Conservation (phyloP, 75 land plant species). For the Larix kaempferi region DNA sequence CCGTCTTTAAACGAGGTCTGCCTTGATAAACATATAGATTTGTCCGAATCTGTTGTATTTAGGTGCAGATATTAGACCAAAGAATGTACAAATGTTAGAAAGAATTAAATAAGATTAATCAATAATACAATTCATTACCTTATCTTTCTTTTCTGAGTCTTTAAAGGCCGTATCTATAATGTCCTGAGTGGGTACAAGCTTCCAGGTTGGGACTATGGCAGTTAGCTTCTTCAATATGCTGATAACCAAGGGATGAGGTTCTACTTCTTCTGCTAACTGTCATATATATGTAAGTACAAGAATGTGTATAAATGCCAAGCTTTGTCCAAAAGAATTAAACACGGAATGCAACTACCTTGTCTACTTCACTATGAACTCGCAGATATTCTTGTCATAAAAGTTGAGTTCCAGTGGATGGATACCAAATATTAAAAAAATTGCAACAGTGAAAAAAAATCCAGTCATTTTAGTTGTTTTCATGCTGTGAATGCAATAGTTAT, state of each 20-base stretch:
- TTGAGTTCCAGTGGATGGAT: too few relatives aligned
- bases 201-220: conserved; percentile 54
- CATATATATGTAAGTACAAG: too few relatives aligned
- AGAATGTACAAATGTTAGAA: background rate
- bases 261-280: conserved; percentile 71
- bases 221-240: conserved; percentile 22
- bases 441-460: too few relatives aligned
- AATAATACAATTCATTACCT: conserved; percentile 17
- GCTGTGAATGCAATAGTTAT: too few relatives aligned
- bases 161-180: conserved; percentile 32
- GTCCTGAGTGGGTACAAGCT: conserved; percentile 48
- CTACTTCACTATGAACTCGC: too few relatives aligned
- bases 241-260: conserved; percentile 49
- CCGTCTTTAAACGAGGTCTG: conserved; percentile 67
- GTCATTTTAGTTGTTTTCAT: too few relatives aligned
- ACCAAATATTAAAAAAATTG: too few relatives aligned
- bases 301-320: too few relatives aligned
- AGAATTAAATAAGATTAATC: background rate
- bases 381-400: too few relatives aligned
- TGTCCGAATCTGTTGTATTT: conserved; percentile 51
- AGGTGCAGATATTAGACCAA: background rate
- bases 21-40: conserved; percentile 76
- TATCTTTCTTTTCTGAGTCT: conserved; percentile 27
- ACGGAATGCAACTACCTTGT: too few relatives aligned
- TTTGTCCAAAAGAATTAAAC: too few relatives aligned